Conservation (phyloP, 1,284 basidiomycete species). For the Ceratobasidium sp. region DNA sequence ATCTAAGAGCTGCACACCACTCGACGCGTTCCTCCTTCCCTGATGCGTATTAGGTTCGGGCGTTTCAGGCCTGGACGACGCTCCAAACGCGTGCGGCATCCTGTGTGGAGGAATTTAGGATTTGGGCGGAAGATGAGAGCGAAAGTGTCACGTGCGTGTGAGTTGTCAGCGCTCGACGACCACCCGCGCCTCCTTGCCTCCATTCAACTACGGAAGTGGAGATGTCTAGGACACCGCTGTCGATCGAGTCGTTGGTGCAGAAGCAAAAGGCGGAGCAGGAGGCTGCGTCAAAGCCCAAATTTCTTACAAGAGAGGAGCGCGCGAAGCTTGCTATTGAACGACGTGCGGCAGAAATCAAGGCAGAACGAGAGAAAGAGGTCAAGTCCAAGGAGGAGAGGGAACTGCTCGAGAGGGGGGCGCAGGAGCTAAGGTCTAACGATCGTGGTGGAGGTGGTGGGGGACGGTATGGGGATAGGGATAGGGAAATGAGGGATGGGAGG, state of each 20-base stretch:
- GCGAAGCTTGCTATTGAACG: constrained; percentile 88
- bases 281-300: constrained; percentile 90
- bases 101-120: background rate
- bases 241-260: constrained; percentile 85
- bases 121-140: background rate
- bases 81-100: background rate
- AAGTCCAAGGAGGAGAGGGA: constrained; percentile 68
- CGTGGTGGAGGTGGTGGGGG: constrained; percentile 55
- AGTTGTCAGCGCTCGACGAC: background rate
- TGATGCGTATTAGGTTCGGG: constrained; percentile 69
- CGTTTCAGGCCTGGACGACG: constrained; percentile 65
- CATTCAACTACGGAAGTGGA: too few species aligned
- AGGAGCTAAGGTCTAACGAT: constrained; percentile 64
- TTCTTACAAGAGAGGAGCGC: constrained; percentile 87
- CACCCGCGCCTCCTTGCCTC: background rate
- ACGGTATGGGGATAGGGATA: constrained; percentile 53
- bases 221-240: constrained; percentile 63
- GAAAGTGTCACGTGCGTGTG: constrained; percentile 15
- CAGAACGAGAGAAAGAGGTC: constrained; percentile 72
- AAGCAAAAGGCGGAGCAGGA: constrained; percentile 90
- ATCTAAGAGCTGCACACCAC: constrained; percentile 64
- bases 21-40: constrained; percentile 63
- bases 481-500: constrained; percentile 54
- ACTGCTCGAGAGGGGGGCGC: constrained; percentile 77
- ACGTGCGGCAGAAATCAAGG: constrained; percentile 79